Conservation (phyloP, 129 eudicot genomes). For the Centrapalus pauciflorus region DNA sequence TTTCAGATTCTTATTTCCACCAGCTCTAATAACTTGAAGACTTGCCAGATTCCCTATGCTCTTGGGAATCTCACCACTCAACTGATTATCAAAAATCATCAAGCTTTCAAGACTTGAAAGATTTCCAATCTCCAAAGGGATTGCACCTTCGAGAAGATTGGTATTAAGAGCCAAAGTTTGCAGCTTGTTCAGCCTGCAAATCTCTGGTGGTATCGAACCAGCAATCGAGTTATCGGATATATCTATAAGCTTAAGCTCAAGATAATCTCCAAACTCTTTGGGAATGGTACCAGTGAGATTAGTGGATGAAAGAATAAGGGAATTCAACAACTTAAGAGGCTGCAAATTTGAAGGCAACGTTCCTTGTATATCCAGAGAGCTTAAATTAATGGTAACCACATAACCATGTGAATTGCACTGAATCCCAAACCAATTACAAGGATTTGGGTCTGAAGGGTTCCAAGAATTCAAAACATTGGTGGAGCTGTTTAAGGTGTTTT, state of each 20-base stretch:
- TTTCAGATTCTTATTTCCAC: conserved; percentile 81
- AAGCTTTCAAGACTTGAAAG: conserved; percentile 41
- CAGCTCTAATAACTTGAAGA: conserved; percentile 75
- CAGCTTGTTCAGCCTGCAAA: conserved; percentile 54
- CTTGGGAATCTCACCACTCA: conserved; percentile 70
- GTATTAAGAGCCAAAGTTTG: conserved; percentile 46
- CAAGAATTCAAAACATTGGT: conserved; percentile 52
- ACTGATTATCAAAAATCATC: conserved; percentile 67
- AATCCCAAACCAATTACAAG: conserved; percentile 85
- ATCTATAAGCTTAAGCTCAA: conserved; percentile 48
- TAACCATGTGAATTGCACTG: conserved; percentile 50
- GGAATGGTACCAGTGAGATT: conserved; percentile 83
- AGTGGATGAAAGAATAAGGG: conserved; percentile 55
- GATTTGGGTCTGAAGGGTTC: conserved; percentile 48
- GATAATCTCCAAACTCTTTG: conserved; percentile 70
- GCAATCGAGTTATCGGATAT: conserved; percentile 61
- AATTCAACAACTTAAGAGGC: conserved; percentile 38
- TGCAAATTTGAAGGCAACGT: conserved; percentile 73
- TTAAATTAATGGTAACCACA: conserved; percentile 41
- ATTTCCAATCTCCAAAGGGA: conserved; percentile 69
- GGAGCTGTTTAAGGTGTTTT: conserved; percentile 50
- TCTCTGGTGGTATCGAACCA: conserved; percentile 67
- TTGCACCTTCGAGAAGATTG: conserved; percentile 52
- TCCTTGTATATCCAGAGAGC: conserved; percentile 60
- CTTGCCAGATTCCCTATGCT: conserved; percentile 54